Conservation (phyloP, 2,329 filamentous ascomycete species). For the Sclerotinia sclerotiorum region DNA sequence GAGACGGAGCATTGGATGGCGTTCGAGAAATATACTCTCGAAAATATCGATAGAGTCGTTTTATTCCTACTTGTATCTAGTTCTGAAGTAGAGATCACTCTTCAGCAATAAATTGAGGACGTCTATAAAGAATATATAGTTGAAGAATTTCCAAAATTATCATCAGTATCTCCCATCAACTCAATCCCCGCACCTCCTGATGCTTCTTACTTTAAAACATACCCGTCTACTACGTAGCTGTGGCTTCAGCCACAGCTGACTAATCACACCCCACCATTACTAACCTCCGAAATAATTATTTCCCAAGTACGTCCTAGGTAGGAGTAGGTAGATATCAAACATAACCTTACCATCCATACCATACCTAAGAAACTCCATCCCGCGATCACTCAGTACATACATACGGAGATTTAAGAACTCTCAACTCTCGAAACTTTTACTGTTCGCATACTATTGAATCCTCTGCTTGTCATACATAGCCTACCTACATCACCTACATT, state of each 20-base stretch:
- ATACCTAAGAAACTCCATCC: background rate
- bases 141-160: background rate
- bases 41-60: constrained; percentile 33
- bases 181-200: too few species aligned
- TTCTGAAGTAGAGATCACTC: background rate
- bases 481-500: too few species aligned
- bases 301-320: too few species aligned
- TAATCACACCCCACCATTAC: background rate
- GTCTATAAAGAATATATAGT: too few species aligned
- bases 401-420: background rate
- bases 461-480: too few species aligned
- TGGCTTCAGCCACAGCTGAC: background rate
- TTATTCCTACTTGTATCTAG: constrained; percentile 10
- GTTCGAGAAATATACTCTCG: constrained; percentile 28
- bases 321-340: too few species aligned
- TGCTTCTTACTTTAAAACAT: too few species aligned
- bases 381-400: background rate
- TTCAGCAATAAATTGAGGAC: too few species aligned
- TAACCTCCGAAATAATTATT: background rate
- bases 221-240: too few species aligned
- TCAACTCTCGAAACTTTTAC: too few species aligned
- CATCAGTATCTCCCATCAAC: too few species aligned
- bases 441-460: background rate
- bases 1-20: constrained; percentile 17
- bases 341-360: too few species aligned